These are phyloP conservation scores for Chrysochromulina tobinii DNA, from an alignment of 78 protist genomes.

Conservation along the genomic window DNA sequence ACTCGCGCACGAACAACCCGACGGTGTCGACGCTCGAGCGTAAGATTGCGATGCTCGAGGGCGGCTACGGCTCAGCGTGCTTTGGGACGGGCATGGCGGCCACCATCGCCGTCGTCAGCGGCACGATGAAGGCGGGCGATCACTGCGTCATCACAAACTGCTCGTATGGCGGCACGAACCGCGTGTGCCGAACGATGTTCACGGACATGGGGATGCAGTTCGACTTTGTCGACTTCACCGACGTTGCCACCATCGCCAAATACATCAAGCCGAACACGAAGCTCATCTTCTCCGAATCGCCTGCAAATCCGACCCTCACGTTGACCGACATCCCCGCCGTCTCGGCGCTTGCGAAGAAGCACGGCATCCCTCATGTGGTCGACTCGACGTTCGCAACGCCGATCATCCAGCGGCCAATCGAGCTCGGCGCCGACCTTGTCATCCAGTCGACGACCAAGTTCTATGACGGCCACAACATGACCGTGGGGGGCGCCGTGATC, in stretches of 20 bases:
- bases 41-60: constrained; percentile 53
- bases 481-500: constrained; percentile 58
- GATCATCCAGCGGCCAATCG: constrained; percentile 53
- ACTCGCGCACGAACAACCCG: constrained; percentile 52
- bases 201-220: constrained; percentile 52
- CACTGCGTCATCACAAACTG: constrained; percentile 61
- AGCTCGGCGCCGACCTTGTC: constrained; percentile 60
- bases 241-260: constrained; percentile 30
- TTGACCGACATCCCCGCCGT: constrained; percentile 67
- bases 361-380: constrained; percentile 24
- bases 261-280: constrained; percentile 74
- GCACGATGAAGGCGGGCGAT: constrained; percentile 66
- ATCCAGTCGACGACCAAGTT: constrained; percentile 68
- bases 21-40: constrained; percentile 45
- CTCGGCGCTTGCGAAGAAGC: constrained; percentile 43
- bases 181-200: constrained; percentile 45
- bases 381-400: constrained; percentile 81
- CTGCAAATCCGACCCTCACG: constrained; percentile 70
- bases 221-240: constrained; percentile 41
- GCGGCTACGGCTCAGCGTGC: constrained; percentile 31
- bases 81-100: constrained; percentile 77
- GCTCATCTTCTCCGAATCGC: constrained; percentile 71
- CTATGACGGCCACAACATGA: constrained; percentile 61
- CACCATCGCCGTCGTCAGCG: constrained; percentile 31
- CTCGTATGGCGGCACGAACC: constrained; percentile 73